These are phyloP conservation scores for Artemisia tridentata DNA, from an alignment of 129 eudicot genomes.

Conservation along the genomic window DNA sequence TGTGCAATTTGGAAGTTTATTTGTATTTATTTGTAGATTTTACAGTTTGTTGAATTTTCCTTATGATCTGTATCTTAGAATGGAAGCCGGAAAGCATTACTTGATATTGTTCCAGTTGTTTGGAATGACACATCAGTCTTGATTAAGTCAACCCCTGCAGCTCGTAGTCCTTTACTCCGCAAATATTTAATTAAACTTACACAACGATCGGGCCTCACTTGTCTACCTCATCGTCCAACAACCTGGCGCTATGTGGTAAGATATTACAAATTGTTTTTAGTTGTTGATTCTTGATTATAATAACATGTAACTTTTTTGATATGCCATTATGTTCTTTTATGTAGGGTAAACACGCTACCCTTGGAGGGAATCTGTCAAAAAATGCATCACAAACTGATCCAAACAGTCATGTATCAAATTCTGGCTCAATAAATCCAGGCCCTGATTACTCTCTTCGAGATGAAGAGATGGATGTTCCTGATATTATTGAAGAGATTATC, in stretches of 20 bases:
- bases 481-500: conserved; percentile 76
- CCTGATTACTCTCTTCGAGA: conserved; percentile 42
- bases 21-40: background rate
- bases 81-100: conserved; percentile 73
- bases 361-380: conserved; percentile 56
- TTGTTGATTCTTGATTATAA: background rate
- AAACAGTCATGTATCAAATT: conserved; percentile 21
- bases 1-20: background rate
- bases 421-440: conserved; percentile 30
- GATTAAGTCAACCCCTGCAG: conserved; percentile 69
- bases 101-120: conserved; percentile 60
- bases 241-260: conserved; percentile 97
- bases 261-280: conserved; percentile 8
- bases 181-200: conserved; percentile 81
- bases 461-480: conserved; percentile 98
- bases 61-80: conserved; percentile 40
- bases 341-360: conserved; percentile 66
- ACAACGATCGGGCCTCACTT: conserved; percentile 78
- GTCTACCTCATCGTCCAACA: conserved; percentile 82
- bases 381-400: conserved; percentile 31
- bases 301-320: background rate
- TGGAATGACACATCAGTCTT: conserved; percentile 78
- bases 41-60: conserved; percentile 13
- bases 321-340: conserved; percentile 24
- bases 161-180: conserved; percentile 85